These are phyloP conservation scores for Fusarium clavum DNA, from an alignment of 2,329 filamentous ascomycete species.

Conservation along the genomic window DNA sequence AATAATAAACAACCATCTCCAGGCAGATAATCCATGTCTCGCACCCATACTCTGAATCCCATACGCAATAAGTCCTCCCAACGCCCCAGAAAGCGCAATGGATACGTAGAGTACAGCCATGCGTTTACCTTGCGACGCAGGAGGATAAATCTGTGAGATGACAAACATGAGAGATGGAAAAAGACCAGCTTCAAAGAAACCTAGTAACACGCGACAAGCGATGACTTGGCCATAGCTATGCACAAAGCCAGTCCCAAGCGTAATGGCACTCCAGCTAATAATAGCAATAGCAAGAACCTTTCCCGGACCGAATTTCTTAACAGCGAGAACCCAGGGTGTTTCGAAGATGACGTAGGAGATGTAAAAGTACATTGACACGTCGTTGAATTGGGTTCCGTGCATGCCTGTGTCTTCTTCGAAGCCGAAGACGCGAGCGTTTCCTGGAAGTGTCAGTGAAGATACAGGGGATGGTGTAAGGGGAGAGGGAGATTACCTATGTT, in stretches of 20 bases:
- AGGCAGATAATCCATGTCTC: conserved; percentile 58
- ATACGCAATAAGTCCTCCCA: conserved; percentile 49
- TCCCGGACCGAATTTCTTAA: conserved; percentile 48
- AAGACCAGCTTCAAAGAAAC: conserved; percentile 52
- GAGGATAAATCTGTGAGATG: conserved; percentile 5
- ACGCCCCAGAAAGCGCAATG: conserved; percentile 47
- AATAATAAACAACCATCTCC: conserved; percentile 64
- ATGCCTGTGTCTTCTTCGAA: conserved; percentile 49
- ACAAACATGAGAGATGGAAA: conserved; percentile 48
- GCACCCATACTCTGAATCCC: conserved; percentile 57
- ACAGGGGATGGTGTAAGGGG: too few species aligned
- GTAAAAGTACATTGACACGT: conserved; percentile 48
- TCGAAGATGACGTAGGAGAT: conserved; percentile 51
- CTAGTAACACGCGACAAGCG: conserved; percentile 48
- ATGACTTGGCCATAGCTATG: conserved; percentile 45
- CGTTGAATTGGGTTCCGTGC: conserved; percentile 48
- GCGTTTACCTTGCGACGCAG: conserved; percentile 46
- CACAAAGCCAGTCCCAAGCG: conserved; percentile 50
- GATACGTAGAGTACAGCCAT: conserved; percentile 49
- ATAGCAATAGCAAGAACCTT: conserved; percentile 47
- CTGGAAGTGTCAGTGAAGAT: not conserved
- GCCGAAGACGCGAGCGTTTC: conserved; percentile 52
- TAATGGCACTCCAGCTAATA: conserved; percentile 50
- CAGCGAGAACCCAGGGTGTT: conserved; percentile 47
- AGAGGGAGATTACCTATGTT: conserved; percentile 39